Evolutionary conservation across 164 flowering plant species (phyloP), one percentile per base, ranked within the genome.

Genomic region (Magnolia officinalis): DNA sequence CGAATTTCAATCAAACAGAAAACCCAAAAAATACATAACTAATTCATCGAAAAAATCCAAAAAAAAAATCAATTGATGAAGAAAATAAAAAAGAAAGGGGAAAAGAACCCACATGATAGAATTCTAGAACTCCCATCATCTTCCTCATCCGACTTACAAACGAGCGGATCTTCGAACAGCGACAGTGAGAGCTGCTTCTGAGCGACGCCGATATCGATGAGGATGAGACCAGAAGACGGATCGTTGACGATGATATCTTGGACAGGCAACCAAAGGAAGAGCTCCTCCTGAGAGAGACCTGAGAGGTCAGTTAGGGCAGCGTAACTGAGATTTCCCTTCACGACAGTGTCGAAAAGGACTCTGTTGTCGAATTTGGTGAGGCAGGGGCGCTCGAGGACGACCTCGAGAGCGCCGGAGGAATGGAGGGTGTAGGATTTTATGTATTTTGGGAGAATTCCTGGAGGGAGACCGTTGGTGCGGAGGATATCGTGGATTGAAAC

Each of bases 191-290:
- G 83, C 78, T 92, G 93, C 73, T 94, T 94, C 52, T 89, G 92
- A 77, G 90, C 98, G 31, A 91, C 82, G 0, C 90, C 98, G 70
- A 94, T 90, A 72, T 94, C 97, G 21, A 74, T 86, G 73, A 92
- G 75, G 1, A 94, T 94, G 26, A 94, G 72, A 2, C 98, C 98
- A 5, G 97, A 92, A 3, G 50, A 74, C 0, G 95, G 97, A 24
- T 92, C 97, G 64, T 83, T 84, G 21, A 94, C 90, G 7, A 84
- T 83, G 77, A 94, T 94, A 24, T 85, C 97, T 68, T 87, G 91
- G 9, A 94, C 91, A 0, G 97, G 98, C 4, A 94, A 77, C 98
- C 98, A 94, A 0, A 94, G 75, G 64, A 94, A 94, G 52, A 94
- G 93, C 81, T 94, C 98, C 80, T 92, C 93, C 72, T 92, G 97